Base-by-base conservation (phyloP, 139 green algal species). In the Gonium pectorale region DNA sequence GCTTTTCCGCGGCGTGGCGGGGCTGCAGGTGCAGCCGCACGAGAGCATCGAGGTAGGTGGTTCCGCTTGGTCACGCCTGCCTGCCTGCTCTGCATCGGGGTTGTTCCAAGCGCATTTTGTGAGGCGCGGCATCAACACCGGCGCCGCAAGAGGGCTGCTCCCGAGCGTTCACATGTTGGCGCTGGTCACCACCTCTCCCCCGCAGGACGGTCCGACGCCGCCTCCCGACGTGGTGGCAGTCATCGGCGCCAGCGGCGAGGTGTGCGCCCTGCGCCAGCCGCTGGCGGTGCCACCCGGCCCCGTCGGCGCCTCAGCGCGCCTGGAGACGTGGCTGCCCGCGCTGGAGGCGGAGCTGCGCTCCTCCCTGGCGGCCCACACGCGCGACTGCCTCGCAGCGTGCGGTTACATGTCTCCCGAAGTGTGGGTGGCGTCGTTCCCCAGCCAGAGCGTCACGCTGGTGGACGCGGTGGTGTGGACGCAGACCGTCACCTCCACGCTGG, bases 381-480 rank as follows among this genome's bases (percentile, higher is more conserved):
- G 43, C 49, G n/a, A 75, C n/a, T 91, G 87, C 71, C 49, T 91
- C 7, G 59, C 73, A 29, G 81, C 83, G 15, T 89, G 83, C 54
- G 87, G 87, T 33, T 68, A 83, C 33, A 82, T 87, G 71, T 79
- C 81, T 51, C 79, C 81, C 0, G 81, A 91, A 38, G 33, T 67
- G 35, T 91, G 87, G 87, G 83, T 91, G 44, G 59, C 83, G 27
- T 86, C 83, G 27, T 91, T 86, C 67, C 87, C 87, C 35, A 63
- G 35, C 52, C 83, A 85, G 68, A 49, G 26, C 56, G 62, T 89
- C 5, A 43, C 74, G 63, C 83, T 91, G 27, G 87, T 91, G 22
- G 87, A 91, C 52, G 41, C 71, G 24, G 66, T 89, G 54, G 87
- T 91, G 87, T 91, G 87, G 87, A 89, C 87, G 22, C 83, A 89